Evolutionary conservation across 495 filamentous ascomycete species (phyloP), one percentile per base, ranked within the genome.

Genomic region (Tirmania nivea): DNA sequence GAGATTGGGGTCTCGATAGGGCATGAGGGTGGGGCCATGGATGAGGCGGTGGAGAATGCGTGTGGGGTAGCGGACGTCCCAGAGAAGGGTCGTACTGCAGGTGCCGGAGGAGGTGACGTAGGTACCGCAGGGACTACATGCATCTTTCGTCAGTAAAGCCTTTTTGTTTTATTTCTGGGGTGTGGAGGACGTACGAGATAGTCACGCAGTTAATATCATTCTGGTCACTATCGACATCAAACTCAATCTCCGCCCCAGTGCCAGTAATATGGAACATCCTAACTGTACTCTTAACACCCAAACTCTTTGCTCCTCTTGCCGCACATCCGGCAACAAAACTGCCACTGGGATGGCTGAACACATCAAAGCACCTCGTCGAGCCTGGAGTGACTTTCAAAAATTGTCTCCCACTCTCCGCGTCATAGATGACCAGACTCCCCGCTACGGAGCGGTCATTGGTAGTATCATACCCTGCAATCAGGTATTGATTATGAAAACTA

Each of bases 151-250:
- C 25, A 31, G 25, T 31, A 3, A 31, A 31, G 25, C 4, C 25
- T 31, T 31, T 31, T 31, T 31, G 3, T 31, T 31, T 31, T 31
- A 7, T 31, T 31, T 25, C 7, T 31, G 25, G 25, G 25, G n/a
- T n/a, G n/a, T n/a, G n/a, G n/a, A n/a, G 25, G 25, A 55, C 66
- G 57, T 67, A 75, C 75, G 71, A 71, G 17, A 79, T 69, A 0
- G 79, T 77, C 6, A 95, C 71, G 59, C 87, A 84, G 59, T 95
- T 95, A 60, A 96, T 86, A 63, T 97, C 90, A 0, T 75, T 57
- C 0, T 90, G 89, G 16, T 75, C 69, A 60, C 85, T 94, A 55
- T 92, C 80, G 1, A 79, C 60, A 1, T 67, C 66, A 49, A 70
- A 66, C 21, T 71, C 55, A 6, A 14, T 14, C 39, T 14, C 39